Evolutionary conservation across 148 eudicot species (phyloP), one percentile per base, ranked within the genome.

Genomic region (Vaccinium darrowii): DNA sequence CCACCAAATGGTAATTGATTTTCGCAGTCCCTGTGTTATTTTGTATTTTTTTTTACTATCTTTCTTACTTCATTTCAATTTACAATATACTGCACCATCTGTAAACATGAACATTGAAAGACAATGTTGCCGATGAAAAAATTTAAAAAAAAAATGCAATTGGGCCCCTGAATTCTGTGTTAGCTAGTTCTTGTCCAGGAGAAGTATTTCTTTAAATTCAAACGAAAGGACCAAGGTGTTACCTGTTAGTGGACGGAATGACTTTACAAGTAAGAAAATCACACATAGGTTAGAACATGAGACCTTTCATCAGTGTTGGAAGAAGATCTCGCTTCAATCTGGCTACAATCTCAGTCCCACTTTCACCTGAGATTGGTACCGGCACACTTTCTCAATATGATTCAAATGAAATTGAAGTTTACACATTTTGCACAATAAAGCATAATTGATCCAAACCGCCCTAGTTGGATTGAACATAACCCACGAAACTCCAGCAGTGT

Each of bases 181-280:
- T 43, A 43, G 5, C 12, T n/a, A n/a, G n/a, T n/a, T n/a, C 56
- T 33, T n/a, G 16, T 16, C 30, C 16, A 49, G 53, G 23, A 50
- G 30, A 50, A 49, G 16, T 52, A 78, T 54, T 23, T 81, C 54
- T n/a, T 81, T 56, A 47, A 80, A 60, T 5, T 12, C 53, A 39
- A 81, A 25, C 63, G 25, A 27, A 82, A 53, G 18, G 76, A 16
- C 21, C 14, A 0, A 81, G 82, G 39, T 77, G 10, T 73, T 92
- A 95, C 98, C 98, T 95, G 98, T 57, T 94, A 86, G 86, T 93
- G 93, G 85, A 95, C 98, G 98, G 98, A 53, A 94, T 83, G 84
- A 89, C 83, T 90, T 86, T 94, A 88, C 87, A 95, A 14, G 96
- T 95, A 36, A 94, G 85, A 86, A 95, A 95, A 89, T 95, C 98